phyloP scores from a whole-genome alignment of 208 protist genomes.

The Entamoeba dispar region DNA sequence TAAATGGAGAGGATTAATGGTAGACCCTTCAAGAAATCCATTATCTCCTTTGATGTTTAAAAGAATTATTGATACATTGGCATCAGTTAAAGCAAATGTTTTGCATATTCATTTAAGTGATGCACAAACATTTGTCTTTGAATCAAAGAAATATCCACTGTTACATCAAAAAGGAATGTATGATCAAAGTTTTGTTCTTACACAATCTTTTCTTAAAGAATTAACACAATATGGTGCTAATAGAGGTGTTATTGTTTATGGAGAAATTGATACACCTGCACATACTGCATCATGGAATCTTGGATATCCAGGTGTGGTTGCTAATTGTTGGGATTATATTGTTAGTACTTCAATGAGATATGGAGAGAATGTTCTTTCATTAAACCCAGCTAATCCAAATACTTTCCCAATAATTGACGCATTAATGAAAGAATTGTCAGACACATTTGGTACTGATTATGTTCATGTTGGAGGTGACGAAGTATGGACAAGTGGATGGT shows the following conservation, averaged over 20 bases:
- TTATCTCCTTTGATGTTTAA: slow-evolving; percentile 18
- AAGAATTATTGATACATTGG: slow-evolving; percentile 33
- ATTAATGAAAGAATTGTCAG: slow-evolving; percentile 1
- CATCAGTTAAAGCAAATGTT: slow-evolving; percentile 39
- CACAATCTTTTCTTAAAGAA: slow-evolving; percentile 20
- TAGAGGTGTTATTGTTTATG: slow-evolving; percentile 12
- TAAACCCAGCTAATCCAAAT: slow-evolving; percentile 16
- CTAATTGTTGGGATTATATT: slow-evolving; percentile 2
- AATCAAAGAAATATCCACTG: slow-evolving; percentile 16
- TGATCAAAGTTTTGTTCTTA: slow-evolving; percentile 10
- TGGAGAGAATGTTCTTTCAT: not conserved
- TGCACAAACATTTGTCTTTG: slow-evolving; percentile 38
- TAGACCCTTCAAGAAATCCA: slow-evolving; percentile 44
- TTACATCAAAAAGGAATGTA: slow-evolving; percentile 27
- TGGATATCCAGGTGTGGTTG: not conserved
- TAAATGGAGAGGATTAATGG: slow-evolving; percentile 38
- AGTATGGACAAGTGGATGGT: not conserved
- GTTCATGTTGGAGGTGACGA: slow-evolving; percentile 28
- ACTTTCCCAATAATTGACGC: not conserved
- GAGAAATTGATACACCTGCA: slow-evolving; percentile 14
- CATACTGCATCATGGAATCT: slow-evolving; percentile 14
- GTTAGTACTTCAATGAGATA: not conserved
- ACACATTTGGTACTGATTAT: not conserved
- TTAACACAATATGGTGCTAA: not conserved
- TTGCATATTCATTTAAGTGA: slow-evolving; percentile 44